Percentiles rank a stretch among this genome's conserved stretches.
These are phyloP conservation scores for Cryptococcus amylolentus DNA, from an alignment of 1,284 basidiomycete genomes.

Conservation along the genomic window DNA sequence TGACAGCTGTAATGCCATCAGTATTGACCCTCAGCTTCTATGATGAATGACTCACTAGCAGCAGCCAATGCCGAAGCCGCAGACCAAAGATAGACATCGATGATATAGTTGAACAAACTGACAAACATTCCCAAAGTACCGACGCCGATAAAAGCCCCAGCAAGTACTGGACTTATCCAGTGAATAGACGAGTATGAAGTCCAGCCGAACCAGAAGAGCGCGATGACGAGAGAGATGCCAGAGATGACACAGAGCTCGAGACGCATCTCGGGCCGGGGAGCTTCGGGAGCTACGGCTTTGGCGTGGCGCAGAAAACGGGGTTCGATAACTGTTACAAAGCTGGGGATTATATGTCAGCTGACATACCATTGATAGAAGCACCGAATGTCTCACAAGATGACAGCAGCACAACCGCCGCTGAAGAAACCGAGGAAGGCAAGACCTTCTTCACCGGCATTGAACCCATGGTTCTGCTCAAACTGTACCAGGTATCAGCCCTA, in stretches of 20 bases:
- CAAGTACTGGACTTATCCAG: conserved; percentile 51
- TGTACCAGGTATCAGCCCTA: background rate
- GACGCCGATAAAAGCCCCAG: conserved; percentile 50
- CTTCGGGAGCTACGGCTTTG: conserved; percentile 23
- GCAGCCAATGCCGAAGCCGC: conserved; percentile 55
- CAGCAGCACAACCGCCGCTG: conserved; percentile 44
- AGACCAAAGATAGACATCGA: conserved; percentile 55
- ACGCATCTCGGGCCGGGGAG: conserved; percentile 36
- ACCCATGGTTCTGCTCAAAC: conserved; percentile 51
- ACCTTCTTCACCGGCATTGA: conserved; percentile 52
- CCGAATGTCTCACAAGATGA: conserved; percentile 26
- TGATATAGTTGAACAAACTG: conserved; percentile 52
- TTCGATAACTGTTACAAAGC: conserved; percentile 31
- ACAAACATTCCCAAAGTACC: conserved; percentile 58
- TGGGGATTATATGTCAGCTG: background rate
- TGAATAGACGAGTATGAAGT: conserved; percentile 49
- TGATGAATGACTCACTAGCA: conserved; percentile 34
- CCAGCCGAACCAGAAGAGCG: conserved; percentile 53
- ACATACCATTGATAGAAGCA: background rate
- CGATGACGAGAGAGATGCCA: conserved; percentile 47
- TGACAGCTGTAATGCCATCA: conserved; percentile 38
- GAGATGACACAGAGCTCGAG: conserved; percentile 47
- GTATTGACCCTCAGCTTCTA: background rate
- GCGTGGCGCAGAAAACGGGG: conserved; percentile 33
- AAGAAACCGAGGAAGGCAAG: conserved; percentile 55